Conservation (phyloP, 169 alveolate genomes). For the Amoebophrya sp. region DNA sequence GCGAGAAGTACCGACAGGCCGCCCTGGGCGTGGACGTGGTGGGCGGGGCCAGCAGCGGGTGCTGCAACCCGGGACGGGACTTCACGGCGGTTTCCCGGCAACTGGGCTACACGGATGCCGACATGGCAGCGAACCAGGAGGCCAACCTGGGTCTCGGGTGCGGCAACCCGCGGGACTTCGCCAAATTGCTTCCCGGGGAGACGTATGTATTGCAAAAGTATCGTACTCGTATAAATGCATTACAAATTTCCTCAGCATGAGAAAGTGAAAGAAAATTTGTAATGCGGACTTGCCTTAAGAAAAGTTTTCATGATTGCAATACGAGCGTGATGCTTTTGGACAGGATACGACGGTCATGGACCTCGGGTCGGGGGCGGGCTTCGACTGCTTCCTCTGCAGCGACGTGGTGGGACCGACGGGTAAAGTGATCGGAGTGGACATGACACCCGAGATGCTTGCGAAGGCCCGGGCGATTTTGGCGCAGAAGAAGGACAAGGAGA, state of each 20-base stretch:
- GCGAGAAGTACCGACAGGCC: not conserved
- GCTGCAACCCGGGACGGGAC: slow-evolving; percentile 5
- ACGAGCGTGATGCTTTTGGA: no score
- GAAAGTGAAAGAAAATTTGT: no score
- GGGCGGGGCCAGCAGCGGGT: not conserved
- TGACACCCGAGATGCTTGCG: not conserved
- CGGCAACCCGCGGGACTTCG: not conserved
- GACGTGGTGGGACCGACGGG: not conserved
- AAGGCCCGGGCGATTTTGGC: not conserved
- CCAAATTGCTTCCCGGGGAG: not conserved
- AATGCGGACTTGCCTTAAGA: no score
- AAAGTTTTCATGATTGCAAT: no score
- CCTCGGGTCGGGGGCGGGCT: not conserved
- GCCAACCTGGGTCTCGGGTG: slow-evolving; percentile 16
- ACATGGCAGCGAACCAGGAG: not conserved
- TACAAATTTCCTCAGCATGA: no score
- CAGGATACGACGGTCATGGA: slow-evolving; percentile 17
- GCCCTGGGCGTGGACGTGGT: not conserved
- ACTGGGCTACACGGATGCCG: not conserved
- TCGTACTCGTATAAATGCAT: no score
- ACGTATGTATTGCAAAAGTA: no score
- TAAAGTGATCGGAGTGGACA: not conserved
- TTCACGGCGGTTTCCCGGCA: not conserved
- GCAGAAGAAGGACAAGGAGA: not conserved
- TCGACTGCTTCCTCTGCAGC: not conserved